Base-by-base conservation (phyloP, 83 land plant species). In the Thuja plicata region DNA sequence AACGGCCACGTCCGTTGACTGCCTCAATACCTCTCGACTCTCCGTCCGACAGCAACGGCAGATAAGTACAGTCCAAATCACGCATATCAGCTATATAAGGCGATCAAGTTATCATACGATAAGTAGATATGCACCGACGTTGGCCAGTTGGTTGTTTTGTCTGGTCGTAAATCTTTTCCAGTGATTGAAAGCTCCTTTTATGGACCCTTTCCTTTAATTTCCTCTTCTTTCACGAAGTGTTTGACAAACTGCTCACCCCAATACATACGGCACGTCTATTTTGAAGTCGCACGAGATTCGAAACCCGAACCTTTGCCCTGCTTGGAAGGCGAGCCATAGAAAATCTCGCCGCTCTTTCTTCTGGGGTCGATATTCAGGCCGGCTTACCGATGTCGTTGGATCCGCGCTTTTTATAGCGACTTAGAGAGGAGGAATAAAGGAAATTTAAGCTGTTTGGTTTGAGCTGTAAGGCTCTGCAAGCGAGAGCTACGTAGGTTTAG, bases 311-410 rank as follows among this genome's bases (percentile, higher is more conserved):
- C 46, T 19, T 43, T 38, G 40, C 38, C 79, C 17, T 76, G 35
- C 79, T 76, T 34, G 82, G 43, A 79, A 79, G 82, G 21, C 82
- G 82, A 79, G 82, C 46, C 82, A 38, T 79, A 37, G 82, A 79
- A 79, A 79, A 15, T 38, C 82, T 79, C 45, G 82, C 82, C 43
- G 37, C 43, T 7, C 24, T 79, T 17, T 79, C 38, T 19, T 19
- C 17, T 77, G 41, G 38, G 81, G 81, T 77, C 81, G 35, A 3
- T 40, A 40, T 17, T 17, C 43, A 34, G 82, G 82, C 82, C 45
- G 82, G 45, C 45, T 38, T 79, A 38, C 24, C 21, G 79, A 34
- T 12, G 38, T 34, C 79, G 38, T 35, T 79, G 45, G 45, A 79
- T 79, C 82, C 82, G 45, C 45, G 15, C 24, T 37, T 19, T 17